These are phyloP conservation scores for Pulveroboletus sp. DNA, from an alignment of 768 basidiomycete species.

Conservation along the genomic window DNA sequence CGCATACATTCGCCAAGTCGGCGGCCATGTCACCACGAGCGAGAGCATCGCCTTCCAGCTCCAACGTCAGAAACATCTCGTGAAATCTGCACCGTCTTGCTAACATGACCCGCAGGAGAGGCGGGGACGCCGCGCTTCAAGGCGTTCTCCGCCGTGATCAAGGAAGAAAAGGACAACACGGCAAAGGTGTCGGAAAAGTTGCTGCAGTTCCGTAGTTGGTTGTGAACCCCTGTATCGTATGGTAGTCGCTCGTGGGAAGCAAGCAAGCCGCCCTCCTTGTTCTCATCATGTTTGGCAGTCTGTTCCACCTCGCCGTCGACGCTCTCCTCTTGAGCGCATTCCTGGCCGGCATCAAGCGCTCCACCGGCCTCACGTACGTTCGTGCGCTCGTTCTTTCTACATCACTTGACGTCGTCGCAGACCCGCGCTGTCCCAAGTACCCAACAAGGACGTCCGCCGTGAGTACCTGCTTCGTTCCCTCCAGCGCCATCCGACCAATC, in stretches of 20 bases:
- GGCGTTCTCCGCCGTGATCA: constrained; percentile 65
- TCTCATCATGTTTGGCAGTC: constrained; percentile 26
- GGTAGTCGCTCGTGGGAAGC: constrained; percentile 21
- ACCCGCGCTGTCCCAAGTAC: constrained; percentile 68
- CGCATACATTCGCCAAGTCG: constrained; percentile 63
- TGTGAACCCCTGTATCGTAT: constrained; percentile 8
- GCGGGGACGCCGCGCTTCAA: constrained; percentile 65
- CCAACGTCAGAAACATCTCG: constrained; percentile 43
- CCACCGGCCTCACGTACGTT: constrained; percentile 81
- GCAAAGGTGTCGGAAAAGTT: constrained; percentile 33
- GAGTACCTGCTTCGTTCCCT: constrained; percentile 31
- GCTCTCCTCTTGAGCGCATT: constrained; percentile 76
- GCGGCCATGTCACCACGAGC: constrained; percentile 73
- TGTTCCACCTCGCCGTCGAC: constrained; percentile 70
- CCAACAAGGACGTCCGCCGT: constrained; percentile 89
- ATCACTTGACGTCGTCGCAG: constrained; percentile 35
- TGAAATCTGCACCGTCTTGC: constrained; percentile 9
- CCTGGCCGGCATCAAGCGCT: constrained; percentile 79
- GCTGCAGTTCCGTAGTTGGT: constrained; percentile 24
- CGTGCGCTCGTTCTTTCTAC: background rate
- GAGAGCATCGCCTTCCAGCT: constrained; percentile 80
- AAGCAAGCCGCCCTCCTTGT: background rate
- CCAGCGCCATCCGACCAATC: constrained; percentile 1
- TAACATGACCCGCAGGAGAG: constrained; percentile 43
- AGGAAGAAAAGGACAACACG: constrained; percentile 71